These are phyloP conservation scores for Claviceps sp. DNA, from an alignment of 2,329 filamentous ascomycete species.

Conservation along the genomic window DNA sequence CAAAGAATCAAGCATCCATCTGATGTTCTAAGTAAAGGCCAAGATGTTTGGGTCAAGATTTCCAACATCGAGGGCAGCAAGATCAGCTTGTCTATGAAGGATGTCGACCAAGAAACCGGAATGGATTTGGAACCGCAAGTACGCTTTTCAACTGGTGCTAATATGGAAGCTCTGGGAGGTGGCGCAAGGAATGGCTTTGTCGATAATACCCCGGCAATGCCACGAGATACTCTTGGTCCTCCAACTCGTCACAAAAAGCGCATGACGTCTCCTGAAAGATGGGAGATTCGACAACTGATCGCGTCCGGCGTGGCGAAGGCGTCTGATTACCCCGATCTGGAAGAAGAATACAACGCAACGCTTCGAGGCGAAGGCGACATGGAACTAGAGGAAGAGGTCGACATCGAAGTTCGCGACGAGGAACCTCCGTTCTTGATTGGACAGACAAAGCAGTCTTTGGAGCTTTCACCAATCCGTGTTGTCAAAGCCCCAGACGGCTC, in stretches of 20 bases:
- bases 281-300: slow-evolving; percentile 95
- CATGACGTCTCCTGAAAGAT: slow-evolving; percentile 90
- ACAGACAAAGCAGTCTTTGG: slow-evolving; percentile 91
- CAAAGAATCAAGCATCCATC: slow-evolving; percentile 84
- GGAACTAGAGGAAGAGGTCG: slow-evolving; percentile 89
- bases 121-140: slow-evolving; percentile 68
- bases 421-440: slow-evolving; percentile 92
- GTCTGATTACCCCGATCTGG: slow-evolving; percentile 84
- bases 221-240: slow-evolving; percentile 25
- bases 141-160: slow-evolving; percentile 76
- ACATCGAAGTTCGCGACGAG: slow-evolving; percentile 92
- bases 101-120: slow-evolving; percentile 83
- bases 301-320: slow-evolving; percentile 88
- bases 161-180: slow-evolving; percentile 68
- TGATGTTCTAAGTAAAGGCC: slow-evolving; percentile 67
- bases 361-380: slow-evolving; percentile 75
- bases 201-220: slow-evolving; percentile 23
- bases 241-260: slow-evolving; percentile 63
- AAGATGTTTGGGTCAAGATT: slow-evolving; percentile 86
- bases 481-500: slow-evolving; percentile 98
- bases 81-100: slow-evolving; percentile 90
- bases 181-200: slow-evolving; percentile 43
- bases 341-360: slow-evolving; percentile 85
- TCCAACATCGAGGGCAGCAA: slow-evolving; percentile 69
- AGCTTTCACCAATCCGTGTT: slow-evolving; percentile 88